Conservation (phyloP, 2,329 filamentous ascomycete species). For the Cercospora brassicicola region DNA sequence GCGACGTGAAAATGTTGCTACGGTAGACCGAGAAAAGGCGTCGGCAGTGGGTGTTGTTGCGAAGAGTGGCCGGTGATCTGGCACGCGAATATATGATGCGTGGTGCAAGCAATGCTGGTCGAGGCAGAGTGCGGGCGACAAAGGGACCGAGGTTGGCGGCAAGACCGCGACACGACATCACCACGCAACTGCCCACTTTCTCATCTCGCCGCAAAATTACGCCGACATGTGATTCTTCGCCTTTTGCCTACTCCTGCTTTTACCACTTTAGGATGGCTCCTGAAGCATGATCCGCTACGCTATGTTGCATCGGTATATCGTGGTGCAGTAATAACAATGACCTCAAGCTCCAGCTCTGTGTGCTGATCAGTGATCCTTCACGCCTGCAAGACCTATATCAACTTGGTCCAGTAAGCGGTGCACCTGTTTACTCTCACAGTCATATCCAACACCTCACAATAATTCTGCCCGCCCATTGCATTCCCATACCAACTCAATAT, state of each 20-base stretch:
- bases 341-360: neutral
- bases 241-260: neutral
- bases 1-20: neutral
- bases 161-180: slow-evolving; percentile 6
- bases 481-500: neutral
- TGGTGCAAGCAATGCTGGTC: slow-evolving; percentile 9
- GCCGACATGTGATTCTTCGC: slow-evolving; percentile 2
- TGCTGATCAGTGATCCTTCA: neutral
- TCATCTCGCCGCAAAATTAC: slow-evolving; percentile 1
- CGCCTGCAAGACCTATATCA: neutral
- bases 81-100: slow-evolving; percentile 9
- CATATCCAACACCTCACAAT: neutral
- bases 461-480: neutral
- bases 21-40: neutral
- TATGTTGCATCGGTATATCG: neutral
- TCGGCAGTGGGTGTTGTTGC: neutral
- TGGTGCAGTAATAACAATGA: neutral
- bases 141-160: slow-evolving; percentile 8
- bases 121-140: slow-evolving; percentile 3
- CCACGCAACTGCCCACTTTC: slow-evolving; percentile 2
- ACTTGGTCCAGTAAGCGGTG: neutral
- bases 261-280: neutral
- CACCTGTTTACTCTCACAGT: neutral
- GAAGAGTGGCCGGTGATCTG: slow-evolving; percentile 4
- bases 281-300: neutral